Conservation (phyloP, 2,329 filamentous ascomycete genomes). For the Xylaria sp. region DNA sequence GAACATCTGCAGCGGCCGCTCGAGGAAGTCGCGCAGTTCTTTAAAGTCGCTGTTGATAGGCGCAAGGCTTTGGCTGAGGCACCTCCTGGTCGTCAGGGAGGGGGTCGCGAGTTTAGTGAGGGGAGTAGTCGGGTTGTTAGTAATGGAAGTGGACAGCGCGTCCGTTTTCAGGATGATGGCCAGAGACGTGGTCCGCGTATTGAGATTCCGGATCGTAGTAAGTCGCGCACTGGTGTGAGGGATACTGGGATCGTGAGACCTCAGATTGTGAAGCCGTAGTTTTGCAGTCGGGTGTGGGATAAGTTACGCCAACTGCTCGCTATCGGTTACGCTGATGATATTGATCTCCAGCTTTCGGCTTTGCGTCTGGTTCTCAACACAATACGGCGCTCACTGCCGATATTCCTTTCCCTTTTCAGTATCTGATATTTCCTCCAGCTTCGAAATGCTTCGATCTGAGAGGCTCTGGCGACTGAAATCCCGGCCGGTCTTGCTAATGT, state of each 20-base stretch:
- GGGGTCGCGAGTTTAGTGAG: background rate
- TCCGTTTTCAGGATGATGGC: slow-evolving; percentile 14
- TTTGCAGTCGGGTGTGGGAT: background rate
- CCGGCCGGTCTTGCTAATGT: background rate
- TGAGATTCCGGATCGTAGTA: background rate
- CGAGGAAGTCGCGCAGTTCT: slow-evolving; percentile 59
- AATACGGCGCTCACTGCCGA: background rate
- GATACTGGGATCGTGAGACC: background rate
- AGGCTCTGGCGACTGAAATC: background rate
- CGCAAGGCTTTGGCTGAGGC: slow-evolving; percentile 41
- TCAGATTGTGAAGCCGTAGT: slow-evolving; percentile 17
- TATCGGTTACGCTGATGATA: slow-evolving; percentile 27
- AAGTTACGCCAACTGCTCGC: too few species aligned
- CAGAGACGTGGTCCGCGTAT: background rate
- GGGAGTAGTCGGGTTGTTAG: slow-evolving; percentile 1
- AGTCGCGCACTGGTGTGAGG: background rate
- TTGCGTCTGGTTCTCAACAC: background rate
- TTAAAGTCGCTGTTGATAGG: slow-evolving; percentile 57
- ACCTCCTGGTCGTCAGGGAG: slow-evolving; percentile 1
- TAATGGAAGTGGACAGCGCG: slow-evolving; percentile 15
- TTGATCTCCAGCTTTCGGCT: too few species aligned
- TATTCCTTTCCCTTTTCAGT: background rate
- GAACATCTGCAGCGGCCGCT: slow-evolving; percentile 53
- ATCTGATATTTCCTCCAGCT: background rate
- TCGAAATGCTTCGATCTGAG: background rate